These are phyloP conservation scores for Martensiomyces pterosporus DNA, from an alignment of 192 early-diverging fungal species.

Conservation along the genomic window DNA sequence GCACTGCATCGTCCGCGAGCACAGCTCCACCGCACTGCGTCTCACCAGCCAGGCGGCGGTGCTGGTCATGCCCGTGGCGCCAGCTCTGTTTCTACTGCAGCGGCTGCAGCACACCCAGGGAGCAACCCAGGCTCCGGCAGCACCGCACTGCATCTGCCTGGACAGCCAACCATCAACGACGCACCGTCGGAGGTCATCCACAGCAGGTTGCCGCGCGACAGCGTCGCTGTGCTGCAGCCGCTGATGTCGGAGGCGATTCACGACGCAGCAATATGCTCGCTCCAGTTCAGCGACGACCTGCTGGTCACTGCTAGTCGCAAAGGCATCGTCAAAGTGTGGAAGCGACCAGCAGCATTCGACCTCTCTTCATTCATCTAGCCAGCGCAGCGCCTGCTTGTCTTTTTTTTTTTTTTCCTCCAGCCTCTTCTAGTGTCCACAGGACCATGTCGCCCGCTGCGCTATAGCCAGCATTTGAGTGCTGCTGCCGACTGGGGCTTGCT, in stretches of 20 bases:
- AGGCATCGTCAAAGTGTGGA: constrained; percentile 74
- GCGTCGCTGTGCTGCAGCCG: constrained; percentile 69
- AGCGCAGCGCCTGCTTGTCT: too few relatives aligned
- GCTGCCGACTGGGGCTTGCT: too few relatives aligned
- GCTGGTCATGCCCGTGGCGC: neutral
- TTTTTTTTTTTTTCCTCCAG: too few relatives aligned
- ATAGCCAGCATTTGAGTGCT: too few relatives aligned
- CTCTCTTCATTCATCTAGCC: too few relatives aligned
- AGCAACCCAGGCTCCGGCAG: neutral
- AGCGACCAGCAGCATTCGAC: constrained; percentile 52
- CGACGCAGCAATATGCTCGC: constrained; percentile 54
- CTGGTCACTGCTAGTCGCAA: constrained; percentile 69
- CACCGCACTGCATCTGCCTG: constrained; percentile 11
- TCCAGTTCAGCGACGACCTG: constrained; percentile 66
- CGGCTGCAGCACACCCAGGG: too few relatives aligned
- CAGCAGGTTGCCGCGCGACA: constrained; percentile 15
- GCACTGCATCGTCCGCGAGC: constrained; percentile 72
- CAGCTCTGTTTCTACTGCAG: too few relatives aligned
- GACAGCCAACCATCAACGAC: constrained; percentile 2
- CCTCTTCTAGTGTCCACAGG: too few relatives aligned
- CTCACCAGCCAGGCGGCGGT: too few relatives aligned
- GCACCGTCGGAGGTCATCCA: constrained; percentile 17
- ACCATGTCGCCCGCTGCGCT: too few relatives aligned
- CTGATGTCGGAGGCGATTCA: constrained; percentile 63
- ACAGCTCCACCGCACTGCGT: constrained; percentile 1